Percentiles rank a stretch among this genome's conserved stretches.
These are phyloP conservation scores for Zopfia rhizophila DNA, from an alignment of 2,329 filamentous ascomycete genomes.

Conservation along the genomic window DNA sequence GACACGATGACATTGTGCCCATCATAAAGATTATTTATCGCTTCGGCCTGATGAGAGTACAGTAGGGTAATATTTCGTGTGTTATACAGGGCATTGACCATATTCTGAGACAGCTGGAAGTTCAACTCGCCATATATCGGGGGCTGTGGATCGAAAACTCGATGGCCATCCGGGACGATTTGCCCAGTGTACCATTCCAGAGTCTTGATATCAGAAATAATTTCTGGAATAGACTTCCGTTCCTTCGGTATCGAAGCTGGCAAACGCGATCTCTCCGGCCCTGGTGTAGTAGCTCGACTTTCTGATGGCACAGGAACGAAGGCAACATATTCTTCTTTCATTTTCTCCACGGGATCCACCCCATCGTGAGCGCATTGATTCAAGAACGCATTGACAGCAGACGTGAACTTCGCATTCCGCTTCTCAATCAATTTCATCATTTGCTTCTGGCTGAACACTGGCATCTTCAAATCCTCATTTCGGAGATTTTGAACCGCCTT, in stretches of 20 bases:
- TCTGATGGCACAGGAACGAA: slow-evolving; percentile 71
- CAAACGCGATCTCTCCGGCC: slow-evolving; percentile 58
- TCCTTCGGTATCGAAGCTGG: slow-evolving; percentile 81
- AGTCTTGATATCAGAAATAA: slow-evolving; percentile 83
- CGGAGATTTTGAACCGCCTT: slow-evolving; percentile 74
- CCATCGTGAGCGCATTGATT: slow-evolving; percentile 74
- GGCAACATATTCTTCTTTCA: slow-evolving; percentile 68
- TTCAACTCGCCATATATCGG: slow-evolving; percentile 84
- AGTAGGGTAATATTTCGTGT: slow-evolving; percentile 85
- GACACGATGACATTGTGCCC: slow-evolving; percentile 90
- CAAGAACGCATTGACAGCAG: slow-evolving; percentile 80
- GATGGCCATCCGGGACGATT: slow-evolving; percentile 91
- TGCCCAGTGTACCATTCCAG: slow-evolving; percentile 91
- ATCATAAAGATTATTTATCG: slow-evolving; percentile 85
- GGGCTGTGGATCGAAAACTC: slow-evolving; percentile 87
- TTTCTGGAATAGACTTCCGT: slow-evolving; percentile 82
- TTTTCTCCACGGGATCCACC: slow-evolving; percentile 72
- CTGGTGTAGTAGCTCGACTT: slow-evolving; percentile 55
- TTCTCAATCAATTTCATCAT: slow-evolving; percentile 91
- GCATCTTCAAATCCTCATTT: slow-evolving; percentile 88
- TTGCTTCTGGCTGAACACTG: slow-evolving; percentile 91
- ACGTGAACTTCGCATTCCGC: slow-evolving; percentile 83
- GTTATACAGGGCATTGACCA: slow-evolving; percentile 98
- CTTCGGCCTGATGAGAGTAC: slow-evolving; percentile 92
- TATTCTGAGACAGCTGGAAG: slow-evolving; percentile 85